Base-by-base conservation (phyloP, 2,329 filamentous ascomycete genomes). In the Ceratocystis destructans region DNA sequence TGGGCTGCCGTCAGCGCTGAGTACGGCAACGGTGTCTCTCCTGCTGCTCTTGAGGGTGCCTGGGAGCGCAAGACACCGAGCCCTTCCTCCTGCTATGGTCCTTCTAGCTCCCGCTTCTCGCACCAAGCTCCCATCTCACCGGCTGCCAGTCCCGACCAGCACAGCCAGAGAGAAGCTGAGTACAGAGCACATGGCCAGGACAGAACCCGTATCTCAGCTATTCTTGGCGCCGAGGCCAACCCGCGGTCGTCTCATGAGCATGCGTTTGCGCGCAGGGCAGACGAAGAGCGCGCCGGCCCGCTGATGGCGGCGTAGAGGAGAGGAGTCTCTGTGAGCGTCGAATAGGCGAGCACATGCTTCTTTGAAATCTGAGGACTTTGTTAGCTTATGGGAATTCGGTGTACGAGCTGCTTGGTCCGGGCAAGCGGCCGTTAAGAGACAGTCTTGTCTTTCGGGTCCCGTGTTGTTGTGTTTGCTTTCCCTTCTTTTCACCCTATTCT, bases 1-100 rank as follows among this genome's bases (percentile, higher is more conserved):
- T 93, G 89, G 88, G 79, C 82, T 44, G 80, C 82, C 61, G 82
- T 93, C 45, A 87, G 88, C 37, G 78, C 82, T 31, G 87, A 90
- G 71, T 92, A 92, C 72, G 87, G 87, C 64, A 74, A 77, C 15
- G 82, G 84, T 44, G 79, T 80, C 1, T 85, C 83, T 62, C 83
- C 87, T 1, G 78, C 80, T 15, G 78, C 84, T 44, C 79, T 90
- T 22, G 87, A 90, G 76, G 85, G 87, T 72, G 84, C 86, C n/a
- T 90, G 87, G 85, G 81, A 79, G 73, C 76, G 77, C 33, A 53
- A 64, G 48, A 8, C 53, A 15, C n/a, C 59, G 20, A 61, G 53
- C 10, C 44, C 46, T 17, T 48, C 63, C 15, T 44, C 63, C 12
- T 22, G 17, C 22, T 53, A 48, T 55, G 63, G 17, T 1, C 28